Percentiles rank a stretch among this genome's conserved stretches.
Conservation (phyloP, 371 early-diverging fungal genomes). For the Umbelopsis sp. region DNA sequence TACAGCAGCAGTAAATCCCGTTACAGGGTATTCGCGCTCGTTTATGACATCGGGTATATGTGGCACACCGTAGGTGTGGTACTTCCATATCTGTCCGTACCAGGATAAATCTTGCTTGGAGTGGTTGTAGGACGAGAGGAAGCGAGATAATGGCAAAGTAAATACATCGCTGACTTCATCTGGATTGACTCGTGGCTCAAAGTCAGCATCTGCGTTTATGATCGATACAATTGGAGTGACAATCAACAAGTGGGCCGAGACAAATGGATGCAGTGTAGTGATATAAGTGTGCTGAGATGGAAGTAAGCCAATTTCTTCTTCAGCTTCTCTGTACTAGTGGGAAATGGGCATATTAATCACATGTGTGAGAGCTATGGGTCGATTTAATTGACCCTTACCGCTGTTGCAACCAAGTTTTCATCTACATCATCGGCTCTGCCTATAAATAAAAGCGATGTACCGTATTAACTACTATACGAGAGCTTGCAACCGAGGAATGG, state of each 20-base stretch:
- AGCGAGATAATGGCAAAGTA: slow-evolving; percentile 3
- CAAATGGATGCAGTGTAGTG: slow-evolving; percentile 2
- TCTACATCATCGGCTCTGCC: background rate
- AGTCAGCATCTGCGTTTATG: slow-evolving; percentile 1
- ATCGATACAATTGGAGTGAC: slow-evolving; percentile 7
- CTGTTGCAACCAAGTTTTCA: slow-evolving; percentile 6
- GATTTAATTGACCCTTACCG: background rate
- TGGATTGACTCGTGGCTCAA: background rate
- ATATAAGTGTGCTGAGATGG: slow-evolving; percentile 10
- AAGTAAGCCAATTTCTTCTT: slow-evolving; percentile 3
- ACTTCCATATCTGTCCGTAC: slow-evolving; percentile 2
- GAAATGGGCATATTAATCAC: background rate
- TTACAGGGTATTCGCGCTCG: background rate
- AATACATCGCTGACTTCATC: slow-evolving; percentile 5
- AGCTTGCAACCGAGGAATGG: too few species aligned
- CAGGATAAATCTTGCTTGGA: background rate
- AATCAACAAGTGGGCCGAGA: background rate
- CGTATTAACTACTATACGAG: background rate
- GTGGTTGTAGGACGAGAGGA: slow-evolving; percentile 10
- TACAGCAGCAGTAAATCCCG: slow-evolving; percentile 5
- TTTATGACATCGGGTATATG: slow-evolving; percentile 3
- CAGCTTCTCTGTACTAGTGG: slow-evolving; percentile 3
- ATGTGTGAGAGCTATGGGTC: background rate
- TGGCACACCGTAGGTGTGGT: slow-evolving; percentile 1
- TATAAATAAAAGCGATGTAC: background rate